Base-by-base conservation (phyloP, 1,284 basidiomycete genomes). In the Veloporphyrellus conicus region DNA sequence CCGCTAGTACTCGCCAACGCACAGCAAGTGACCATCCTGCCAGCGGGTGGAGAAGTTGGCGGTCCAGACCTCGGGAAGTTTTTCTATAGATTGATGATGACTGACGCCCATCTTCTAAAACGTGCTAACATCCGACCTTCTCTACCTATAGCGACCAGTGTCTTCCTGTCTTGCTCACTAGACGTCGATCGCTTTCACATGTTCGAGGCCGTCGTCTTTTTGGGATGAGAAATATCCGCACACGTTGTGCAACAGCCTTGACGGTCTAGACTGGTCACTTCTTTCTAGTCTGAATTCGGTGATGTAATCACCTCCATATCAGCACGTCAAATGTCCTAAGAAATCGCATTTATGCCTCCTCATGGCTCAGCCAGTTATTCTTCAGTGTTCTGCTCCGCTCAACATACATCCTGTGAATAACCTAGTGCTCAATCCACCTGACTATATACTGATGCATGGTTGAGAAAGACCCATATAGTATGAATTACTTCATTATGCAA, bases 401-500 rank as follows among this genome's bases (percentile, higher is more conserved):
- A 10, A 34, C 8, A n/a, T n/a, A n/a, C n/a, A 11, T 36, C 7
- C 12, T 4, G 9, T 19, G 23, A 15, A 12, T 20, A 35, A 27
- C 33, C 41, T 6, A 16, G 11, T 14, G 9, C 29, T 45, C 25
- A 8, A 35, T 19, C 15, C 11, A 27, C 19, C 28, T 22, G 20
- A 38, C 15, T 49, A 57, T 61, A 56, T 52, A 54, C 50, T 39
- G 16, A 7, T 16, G 22, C 6, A 20, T 22, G n/a, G 25, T 38
- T 10, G 23, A 40, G 39, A 48, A 25, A 35, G 23, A 16, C 11
- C n/a, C 16, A 6, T 16, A n/a, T n/a, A n/a, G 2, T 12, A 16
- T 28, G 33, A 35, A 37, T 25, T 16, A 29, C 32, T 35, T 43
- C 33, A n/a, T 25, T 10, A 64, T 61, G 60, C 19, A 51, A 38